These are phyloP conservation scores for Eutypa lata DNA, from an alignment of 2,329 filamentous ascomycete species.

Conservation along the genomic window DNA sequence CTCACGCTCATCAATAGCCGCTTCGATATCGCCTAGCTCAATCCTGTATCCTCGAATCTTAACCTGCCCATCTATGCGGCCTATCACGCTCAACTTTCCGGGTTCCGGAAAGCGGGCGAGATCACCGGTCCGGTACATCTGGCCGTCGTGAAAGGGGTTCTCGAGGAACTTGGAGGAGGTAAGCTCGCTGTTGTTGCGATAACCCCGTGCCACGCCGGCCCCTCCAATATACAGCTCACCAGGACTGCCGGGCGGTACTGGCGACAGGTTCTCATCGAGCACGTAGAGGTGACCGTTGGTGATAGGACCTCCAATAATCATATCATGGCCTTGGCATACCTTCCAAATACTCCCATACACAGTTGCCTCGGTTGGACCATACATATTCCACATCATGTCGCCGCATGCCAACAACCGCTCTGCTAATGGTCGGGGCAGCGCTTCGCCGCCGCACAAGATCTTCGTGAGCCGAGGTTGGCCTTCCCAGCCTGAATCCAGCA, in stretches of 20 bases:
- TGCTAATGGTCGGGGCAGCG: conserved; percentile 21
- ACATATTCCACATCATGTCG: conserved; percentile 25
- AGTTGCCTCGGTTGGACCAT: conserved; percentile 26
- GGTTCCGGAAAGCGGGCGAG: conserved; percentile 13
- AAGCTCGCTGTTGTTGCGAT: conserved; percentile 22
- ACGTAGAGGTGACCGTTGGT: conserved; percentile 37
- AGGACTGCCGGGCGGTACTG: conserved; percentile 34
- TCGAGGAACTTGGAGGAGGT: conserved; percentile 16
- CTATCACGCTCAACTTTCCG: conserved; percentile 17
- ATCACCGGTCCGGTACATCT: conserved; percentile 25
- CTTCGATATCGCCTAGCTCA: conserved; percentile 28
- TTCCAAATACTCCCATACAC: conserved; percentile 24
- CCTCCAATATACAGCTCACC: conserved; percentile 33
- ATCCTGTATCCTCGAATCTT: conserved; percentile 28
- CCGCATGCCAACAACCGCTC: conserved; percentile 28
- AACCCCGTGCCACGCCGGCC: conserved; percentile 28
- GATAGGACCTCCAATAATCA: conserved; percentile 23
- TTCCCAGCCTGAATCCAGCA: conserved; percentile 18
- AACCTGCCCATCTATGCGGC: conserved; percentile 24
- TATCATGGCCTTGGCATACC: conserved; percentile 17
- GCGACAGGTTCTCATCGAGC: conserved; percentile 32
- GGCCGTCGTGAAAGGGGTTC: conserved; percentile 19
- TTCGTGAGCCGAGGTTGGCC: conserved; percentile 18
- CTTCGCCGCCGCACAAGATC: conserved; percentile 26
- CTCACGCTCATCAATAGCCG: conserved; percentile 15